Percentiles rank a stretch among this genome's conserved stretches.
phyloP scores from a whole-genome alignment of 1,284 basidiomycete species.

The Xerocomus nothofagi region DNA sequence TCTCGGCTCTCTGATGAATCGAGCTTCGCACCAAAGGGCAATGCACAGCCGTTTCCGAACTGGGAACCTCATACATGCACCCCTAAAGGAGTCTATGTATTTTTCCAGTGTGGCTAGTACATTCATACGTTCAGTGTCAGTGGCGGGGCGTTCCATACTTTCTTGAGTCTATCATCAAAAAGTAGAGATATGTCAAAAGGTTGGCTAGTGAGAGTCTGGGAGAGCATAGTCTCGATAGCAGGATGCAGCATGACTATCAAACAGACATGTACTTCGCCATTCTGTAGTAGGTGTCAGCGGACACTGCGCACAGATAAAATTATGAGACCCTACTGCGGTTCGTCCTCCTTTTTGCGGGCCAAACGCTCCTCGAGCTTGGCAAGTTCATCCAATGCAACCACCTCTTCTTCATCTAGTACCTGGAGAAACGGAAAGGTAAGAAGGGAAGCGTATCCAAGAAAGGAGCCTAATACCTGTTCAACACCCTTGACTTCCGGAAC shows the following conservation, averaged over 20 bases:
- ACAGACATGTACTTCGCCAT: constrained; percentile 78
- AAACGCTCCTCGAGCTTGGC: constrained; percentile 86
- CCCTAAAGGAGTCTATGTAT: background rate
- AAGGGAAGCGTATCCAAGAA: background rate
- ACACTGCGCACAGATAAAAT: constrained; percentile 20
- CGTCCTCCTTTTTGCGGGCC: constrained; percentile 40
- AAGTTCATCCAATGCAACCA: constrained; percentile 88
- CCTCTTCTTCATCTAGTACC: constrained; percentile 91
- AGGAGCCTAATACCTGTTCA: constrained; percentile 71
- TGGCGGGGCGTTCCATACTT: constrained; percentile 31
- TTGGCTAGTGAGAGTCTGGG: background rate
- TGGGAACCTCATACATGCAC: background rate
- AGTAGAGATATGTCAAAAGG: background rate
- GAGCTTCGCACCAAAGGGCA: background rate
- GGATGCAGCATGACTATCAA: constrained; percentile 23
- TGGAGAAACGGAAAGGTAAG: constrained; percentile 34
- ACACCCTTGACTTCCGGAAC: constrained; percentile 98
- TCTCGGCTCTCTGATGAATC: too few species aligned
- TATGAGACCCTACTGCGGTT: constrained; percentile 31
- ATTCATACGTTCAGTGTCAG: constrained; percentile 32
- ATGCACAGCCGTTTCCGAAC: background rate
- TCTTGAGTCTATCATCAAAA: constrained; percentile 35
- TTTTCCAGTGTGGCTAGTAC: background rate
- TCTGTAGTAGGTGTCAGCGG: constrained; percentile 37
- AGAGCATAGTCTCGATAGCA: background rate